Evolutionary conservation across 441 rosid genomes (phyloP).

Genomic region (Gossypium trilobum): DNA sequence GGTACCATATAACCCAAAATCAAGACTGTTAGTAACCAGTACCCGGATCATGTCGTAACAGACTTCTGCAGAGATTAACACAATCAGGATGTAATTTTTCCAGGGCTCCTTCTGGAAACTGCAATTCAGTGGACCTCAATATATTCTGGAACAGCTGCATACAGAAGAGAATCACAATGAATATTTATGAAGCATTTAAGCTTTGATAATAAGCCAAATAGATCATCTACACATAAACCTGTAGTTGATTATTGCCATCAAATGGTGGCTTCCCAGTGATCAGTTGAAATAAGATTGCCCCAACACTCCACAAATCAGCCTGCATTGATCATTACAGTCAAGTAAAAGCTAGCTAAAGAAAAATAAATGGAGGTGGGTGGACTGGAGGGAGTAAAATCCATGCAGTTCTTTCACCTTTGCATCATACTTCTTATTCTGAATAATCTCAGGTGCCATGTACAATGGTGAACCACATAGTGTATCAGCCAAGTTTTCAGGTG

Average conservation of each 20-base stretch:
- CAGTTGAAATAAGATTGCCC: slow-evolving; percentile 73
- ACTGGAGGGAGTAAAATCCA: not conserved
- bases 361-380: not conserved
- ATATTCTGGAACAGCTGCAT: slow-evolving; percentile 71
- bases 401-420: slow-evolving; percentile 52
- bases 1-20: not conserved
- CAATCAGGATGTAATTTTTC: slow-evolving; percentile 64
- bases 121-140: slow-evolving; percentile 57
- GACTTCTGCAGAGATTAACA: slow-evolving; percentile 63
- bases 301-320: slow-evolving; percentile 98
- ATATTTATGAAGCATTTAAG: slow-evolving; percentile 7
- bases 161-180: slow-evolving; percentile 18
- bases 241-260: slow-evolving; percentile 57
- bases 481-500: slow-evolving; percentile 54
- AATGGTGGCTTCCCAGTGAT: slow-evolving; percentile 83
- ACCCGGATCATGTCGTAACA: slow-evolving; percentile 69
- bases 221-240: slow-evolving; percentile 31
- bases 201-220: slow-evolving; percentile 7
- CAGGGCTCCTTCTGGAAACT: slow-evolving; percentile 50
- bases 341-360: not conserved
- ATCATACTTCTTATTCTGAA: slow-evolving; percentile 65
- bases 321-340: slow-evolving; percentile 25
- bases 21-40: slow-evolving; percentile 4
- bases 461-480: slow-evolving; percentile 80
- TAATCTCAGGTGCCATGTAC: slow-evolving; percentile 87